A percentile compares a stretch with the other conserved stretches of the same genome.
phyloP scores from a whole-genome alignment of 164 flowering plant species.

The Stephania cephalantha region DNA sequence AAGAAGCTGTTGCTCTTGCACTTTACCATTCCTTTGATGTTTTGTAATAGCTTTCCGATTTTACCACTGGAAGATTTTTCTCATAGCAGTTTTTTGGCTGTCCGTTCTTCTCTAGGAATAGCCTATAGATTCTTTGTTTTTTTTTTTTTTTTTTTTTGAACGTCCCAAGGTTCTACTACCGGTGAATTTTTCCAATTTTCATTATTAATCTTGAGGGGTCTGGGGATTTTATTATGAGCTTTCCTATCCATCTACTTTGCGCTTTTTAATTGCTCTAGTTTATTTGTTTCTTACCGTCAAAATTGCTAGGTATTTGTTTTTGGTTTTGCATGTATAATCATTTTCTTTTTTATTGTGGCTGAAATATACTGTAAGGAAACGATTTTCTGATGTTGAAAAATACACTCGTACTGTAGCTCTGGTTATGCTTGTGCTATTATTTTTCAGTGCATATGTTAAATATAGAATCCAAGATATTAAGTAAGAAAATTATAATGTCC shows the following conservation, averaged over 20 bases:
- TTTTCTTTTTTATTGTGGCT: neutral
- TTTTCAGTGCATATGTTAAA: neutral
- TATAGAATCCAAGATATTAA: too few species aligned
- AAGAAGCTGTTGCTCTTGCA: too few species aligned
- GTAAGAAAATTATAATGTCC: neutral
- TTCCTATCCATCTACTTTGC: neutral
- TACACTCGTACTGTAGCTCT: neutral
- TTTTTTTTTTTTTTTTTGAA: too few species aligned
- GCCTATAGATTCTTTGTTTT: neutral
- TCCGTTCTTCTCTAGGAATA: neutral
- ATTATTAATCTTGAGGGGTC: neutral
- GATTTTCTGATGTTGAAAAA: neutral
- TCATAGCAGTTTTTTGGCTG: neutral
- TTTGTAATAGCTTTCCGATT: too few species aligned
- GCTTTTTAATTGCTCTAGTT: neutral
- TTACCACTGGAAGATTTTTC: too few species aligned
- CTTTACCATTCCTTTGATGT: too few species aligned
- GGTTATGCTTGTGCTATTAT: neutral
- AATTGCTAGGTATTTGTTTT: neutral
- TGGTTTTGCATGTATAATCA: neutral
- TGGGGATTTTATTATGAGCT: neutral
- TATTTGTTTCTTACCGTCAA: neutral
- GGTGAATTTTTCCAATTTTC: neutral
- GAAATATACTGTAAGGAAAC: neutral
- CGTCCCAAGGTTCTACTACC: neutral